Percentiles rank a stretch among this genome's conserved stretches.
Conservation (phyloP, 495 filamentous ascomycete species). For the Cryomyces minteri region DNA sequence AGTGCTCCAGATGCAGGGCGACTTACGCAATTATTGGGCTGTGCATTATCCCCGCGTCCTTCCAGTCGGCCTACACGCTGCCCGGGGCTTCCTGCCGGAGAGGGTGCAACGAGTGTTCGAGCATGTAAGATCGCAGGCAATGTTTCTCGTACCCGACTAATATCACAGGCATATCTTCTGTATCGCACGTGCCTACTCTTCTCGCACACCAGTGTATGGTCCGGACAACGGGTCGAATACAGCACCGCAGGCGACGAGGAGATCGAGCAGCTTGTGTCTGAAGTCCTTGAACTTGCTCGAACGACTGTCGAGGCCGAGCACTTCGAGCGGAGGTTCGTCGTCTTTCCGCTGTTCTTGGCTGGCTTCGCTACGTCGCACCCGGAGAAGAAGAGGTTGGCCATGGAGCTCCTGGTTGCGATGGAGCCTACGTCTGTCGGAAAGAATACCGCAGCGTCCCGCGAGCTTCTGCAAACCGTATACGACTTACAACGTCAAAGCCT, state of each 20-base stretch:
- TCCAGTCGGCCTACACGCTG: neutral
- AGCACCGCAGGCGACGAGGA: slow-evolving; percentile 19
- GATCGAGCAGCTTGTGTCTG: slow-evolving; percentile 23
- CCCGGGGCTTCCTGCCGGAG: slow-evolving; percentile 12
- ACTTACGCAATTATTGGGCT: slow-evolving; percentile 4
- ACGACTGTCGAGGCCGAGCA: slow-evolving; percentile 12
- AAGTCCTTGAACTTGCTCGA: slow-evolving; percentile 28
- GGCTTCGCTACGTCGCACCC: slow-evolving; percentile 26
- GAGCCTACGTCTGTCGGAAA: slow-evolving; percentile 32
- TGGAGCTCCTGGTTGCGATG: slow-evolving; percentile 30
- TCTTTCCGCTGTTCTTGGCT: slow-evolving; percentile 39
- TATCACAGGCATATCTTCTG: slow-evolving; percentile 6
- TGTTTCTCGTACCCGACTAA: neutral
- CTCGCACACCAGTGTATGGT: slow-evolving; percentile 8
- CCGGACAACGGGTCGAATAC: slow-evolving; percentile 24
- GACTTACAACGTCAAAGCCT: slow-evolving; percentile 66
- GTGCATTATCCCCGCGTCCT: too few species aligned
- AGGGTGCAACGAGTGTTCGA: slow-evolving; percentile 18
- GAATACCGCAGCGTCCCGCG: slow-evolving; percentile 26
- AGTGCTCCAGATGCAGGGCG: slow-evolving; percentile 4
- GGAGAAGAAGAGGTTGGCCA: slow-evolving; percentile 28
- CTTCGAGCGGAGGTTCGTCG: slow-evolving; percentile 27
- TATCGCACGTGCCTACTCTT: slow-evolving; percentile 3
- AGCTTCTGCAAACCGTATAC: slow-evolving; percentile 31
- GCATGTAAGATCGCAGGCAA: slow-evolving; percentile 20